Conservation (phyloP, 2,329 filamentous ascomycete species). For the Colletotrichum horii region DNA sequence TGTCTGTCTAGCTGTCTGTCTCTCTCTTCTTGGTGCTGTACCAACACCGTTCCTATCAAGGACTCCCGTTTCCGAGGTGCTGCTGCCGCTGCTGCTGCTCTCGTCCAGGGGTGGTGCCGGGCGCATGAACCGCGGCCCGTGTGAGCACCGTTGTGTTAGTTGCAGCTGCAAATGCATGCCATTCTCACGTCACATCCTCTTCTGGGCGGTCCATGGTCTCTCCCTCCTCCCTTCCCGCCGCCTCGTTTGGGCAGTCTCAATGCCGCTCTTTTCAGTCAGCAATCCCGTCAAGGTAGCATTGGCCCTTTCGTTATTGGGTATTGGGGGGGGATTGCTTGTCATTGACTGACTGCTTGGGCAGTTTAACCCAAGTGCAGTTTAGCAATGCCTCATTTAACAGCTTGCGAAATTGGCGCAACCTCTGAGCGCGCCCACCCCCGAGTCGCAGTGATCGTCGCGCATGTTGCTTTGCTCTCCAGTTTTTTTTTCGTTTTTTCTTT, state of each 20-base stretch:
- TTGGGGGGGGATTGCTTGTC: not conserved
- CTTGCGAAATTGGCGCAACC: slow-evolving; percentile 10
- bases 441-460: slow-evolving; percentile 4
- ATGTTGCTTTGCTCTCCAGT: not conserved
- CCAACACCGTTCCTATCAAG: not conserved
- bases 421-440: not conserved
- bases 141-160: slow-evolving; percentile 8
- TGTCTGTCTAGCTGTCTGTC: not conserved
- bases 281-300: slow-evolving; percentile 4
- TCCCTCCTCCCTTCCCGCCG: not conserved
- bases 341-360: not conserved
- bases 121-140: slow-evolving; percentile 19
- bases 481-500: not conserved
- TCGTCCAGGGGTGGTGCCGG: not conserved
- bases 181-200: slow-evolving; percentile 18
- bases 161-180: slow-evolving; percentile 24
- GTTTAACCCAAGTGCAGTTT: not conserved
- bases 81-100: not conserved
- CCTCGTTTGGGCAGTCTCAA: not conserved
- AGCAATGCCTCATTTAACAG: not conserved
- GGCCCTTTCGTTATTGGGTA: not conserved
- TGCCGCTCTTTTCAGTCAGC: not conserved
- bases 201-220: not conserved
- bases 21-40: not conserved
- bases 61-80: slow-evolving; percentile 2